Conservation (phyloP, 345 rosid genomes). For the Populus euphratica region DNA sequence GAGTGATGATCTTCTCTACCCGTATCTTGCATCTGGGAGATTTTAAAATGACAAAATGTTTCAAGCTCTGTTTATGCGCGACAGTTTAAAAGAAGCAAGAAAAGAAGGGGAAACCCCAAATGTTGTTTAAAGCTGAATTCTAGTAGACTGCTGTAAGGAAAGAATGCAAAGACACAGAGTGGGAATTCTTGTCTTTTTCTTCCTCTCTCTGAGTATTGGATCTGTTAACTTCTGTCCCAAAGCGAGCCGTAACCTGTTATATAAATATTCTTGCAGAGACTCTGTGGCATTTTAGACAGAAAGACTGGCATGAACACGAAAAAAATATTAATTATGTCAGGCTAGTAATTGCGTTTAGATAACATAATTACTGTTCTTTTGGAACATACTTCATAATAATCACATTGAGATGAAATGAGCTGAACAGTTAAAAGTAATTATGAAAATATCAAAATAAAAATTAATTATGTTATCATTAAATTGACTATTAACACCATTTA, state of each 20-base stretch:
- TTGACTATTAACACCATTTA: too few species aligned
- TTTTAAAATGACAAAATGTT: not conserved
- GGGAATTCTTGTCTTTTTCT: not conserved
- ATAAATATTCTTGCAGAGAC: not conserved
- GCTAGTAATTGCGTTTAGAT: not conserved
- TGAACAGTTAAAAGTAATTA: not conserved
- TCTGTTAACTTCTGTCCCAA: not conserved
- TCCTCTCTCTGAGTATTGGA: not conserved
- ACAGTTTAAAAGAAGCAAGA: not conserved
- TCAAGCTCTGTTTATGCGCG: not conserved
- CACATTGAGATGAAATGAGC: not conserved
- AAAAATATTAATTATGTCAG: not conserved
- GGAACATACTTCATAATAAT: not conserved
- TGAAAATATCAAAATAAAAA: not conserved
- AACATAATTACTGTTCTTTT: not conserved
- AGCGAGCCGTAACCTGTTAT: not conserved
- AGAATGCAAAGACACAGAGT: not conserved
- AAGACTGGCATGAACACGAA: not conserved
- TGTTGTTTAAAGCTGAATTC: not conserved
- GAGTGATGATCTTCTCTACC: slow-evolving; percentile 35
- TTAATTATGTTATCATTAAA: too few species aligned
- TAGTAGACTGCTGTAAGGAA: not conserved
- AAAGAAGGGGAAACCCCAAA: not conserved
- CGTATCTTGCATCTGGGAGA: slow-evolving; percentile 21
- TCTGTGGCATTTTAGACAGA: not conserved